A percentile compares a stretch with the other conserved stretches of the same genome.
Evolutionary conservation across 345 rosid species (phyloP).

Genomic region (Gossypium bickii): DNA sequence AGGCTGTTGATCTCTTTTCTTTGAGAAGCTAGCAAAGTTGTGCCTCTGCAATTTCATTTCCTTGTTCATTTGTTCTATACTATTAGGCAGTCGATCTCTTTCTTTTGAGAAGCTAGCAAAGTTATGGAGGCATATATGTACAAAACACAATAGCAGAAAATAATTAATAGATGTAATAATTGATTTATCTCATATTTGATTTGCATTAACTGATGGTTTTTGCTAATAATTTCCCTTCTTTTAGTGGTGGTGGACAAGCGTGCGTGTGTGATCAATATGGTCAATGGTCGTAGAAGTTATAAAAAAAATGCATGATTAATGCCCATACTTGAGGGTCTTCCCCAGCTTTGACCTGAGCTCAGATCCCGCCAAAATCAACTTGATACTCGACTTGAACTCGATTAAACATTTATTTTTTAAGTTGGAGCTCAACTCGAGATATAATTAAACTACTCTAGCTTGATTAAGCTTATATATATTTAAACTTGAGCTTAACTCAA

Average conservation of each 20-base stretch:
- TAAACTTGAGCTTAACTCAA: no score
- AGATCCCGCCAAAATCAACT: no score
- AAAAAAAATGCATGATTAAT: no score
- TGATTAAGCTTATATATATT: no score
- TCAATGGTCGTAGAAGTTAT: background rate
- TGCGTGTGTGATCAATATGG: background rate
- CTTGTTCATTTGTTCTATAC: background rate
- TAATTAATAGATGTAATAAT: background rate
- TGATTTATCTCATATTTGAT: background rate
- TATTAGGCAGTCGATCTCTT: background rate
- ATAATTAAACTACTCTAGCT: no score
- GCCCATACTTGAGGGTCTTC: no score
- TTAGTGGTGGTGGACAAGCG: background rate
- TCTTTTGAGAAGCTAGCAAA: background rate
- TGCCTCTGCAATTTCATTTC: constrained; percentile 6
- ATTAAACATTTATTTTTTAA: no score
- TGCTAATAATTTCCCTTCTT: background rate
- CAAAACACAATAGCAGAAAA: background rate
- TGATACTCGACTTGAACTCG: no score
- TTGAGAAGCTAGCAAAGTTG: no score
- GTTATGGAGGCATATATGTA: background rate
- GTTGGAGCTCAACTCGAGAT: no score
- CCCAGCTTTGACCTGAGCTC: no score
- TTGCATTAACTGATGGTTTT: background rate
- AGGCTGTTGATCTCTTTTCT: no score